Conservation (phyloP, 305 asterid genomes). For the Vinca major region DNA sequence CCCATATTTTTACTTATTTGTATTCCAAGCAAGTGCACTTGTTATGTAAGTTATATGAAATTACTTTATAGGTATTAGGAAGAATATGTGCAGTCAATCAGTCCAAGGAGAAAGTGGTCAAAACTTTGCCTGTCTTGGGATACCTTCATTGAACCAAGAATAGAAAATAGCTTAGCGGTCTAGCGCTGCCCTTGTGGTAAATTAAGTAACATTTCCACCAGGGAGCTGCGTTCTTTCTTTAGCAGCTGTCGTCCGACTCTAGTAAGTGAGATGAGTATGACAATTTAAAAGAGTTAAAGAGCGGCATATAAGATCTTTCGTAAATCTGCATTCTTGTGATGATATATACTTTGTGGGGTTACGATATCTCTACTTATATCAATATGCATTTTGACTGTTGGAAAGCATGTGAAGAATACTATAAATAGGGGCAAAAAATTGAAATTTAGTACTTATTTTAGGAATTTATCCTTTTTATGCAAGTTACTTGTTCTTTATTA, state of each 20-base stretch:
- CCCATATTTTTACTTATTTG: background rate
- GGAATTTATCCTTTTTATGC: background rate
- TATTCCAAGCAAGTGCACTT: background rate
- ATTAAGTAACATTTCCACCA: background rate
- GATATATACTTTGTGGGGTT: background rate
- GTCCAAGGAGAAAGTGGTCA: background rate
- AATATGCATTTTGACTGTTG: background rate
- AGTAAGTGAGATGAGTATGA: background rate
- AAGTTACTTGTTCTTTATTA: background rate
- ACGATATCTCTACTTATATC: background rate
- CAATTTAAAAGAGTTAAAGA: background rate
- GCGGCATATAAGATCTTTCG: background rate
- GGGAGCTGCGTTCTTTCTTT: background rate
- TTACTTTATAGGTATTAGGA: too few relatives aligned
- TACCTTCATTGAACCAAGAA: background rate
- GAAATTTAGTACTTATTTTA: background rate
- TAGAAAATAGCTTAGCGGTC: background rate
- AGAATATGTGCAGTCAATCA: background rate
- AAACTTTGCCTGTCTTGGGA: background rate
- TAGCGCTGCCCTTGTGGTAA: background rate
- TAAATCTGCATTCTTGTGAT: background rate
- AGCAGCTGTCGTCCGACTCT: background rate
- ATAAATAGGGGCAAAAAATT: background rate
- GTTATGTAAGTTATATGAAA: background rate
- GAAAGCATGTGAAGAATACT: conserved; percentile 6